Base-by-base conservation (phyloP, 1,284 basidiomycete species). In the Boletus mariae region DNA sequence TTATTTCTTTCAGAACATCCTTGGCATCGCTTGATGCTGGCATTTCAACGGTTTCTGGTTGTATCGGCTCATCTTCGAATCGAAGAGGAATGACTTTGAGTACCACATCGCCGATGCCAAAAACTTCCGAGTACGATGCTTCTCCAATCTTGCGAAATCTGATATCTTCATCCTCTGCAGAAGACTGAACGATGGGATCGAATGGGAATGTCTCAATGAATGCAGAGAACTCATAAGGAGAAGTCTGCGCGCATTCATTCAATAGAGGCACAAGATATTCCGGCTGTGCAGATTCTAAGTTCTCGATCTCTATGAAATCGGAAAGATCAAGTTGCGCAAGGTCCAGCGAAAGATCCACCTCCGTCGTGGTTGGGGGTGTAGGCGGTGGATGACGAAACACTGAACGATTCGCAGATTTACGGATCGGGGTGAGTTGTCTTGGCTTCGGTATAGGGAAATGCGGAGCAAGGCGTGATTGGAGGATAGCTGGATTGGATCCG, bases 51-150 rank as follows among this genome's bases (percentile, higher is more conserved):
- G 45, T 42, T 54, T 57, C 54, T 57, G 52, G 47, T 37, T 50
- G 47, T 48, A 45, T 38, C 17, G 56, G 31, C 26, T 59, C 55
- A 42, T 61, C 61, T 61, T 86, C 86, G 52, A 80, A 77, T 34
- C 80, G 74, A 47, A 93, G 57, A 25, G 66, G 66, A 25, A 97
- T 85, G 46, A 96, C 79, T 73, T 97, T 97, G 60, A 95, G 76
- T 15, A 96, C 93, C 34, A 92, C 83, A 59, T 87, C 82, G 1
- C 85, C 84, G 47, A 94, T 84, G 4, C 87, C 87, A 72, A 93
- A 99, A n/a, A 99, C 97, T 67, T 99, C 96, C 0, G 94, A 97
- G 70, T 91, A 99, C 46, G 91, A 94, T 11, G 96, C 96, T 73
- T 99, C 96, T 44, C 95, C 96, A 50, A 98, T 86, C 73, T 99